A percentile compares a stretch with the other conserved stretches of the same genome.
Conservation (phyloP, 345 rosid species). For the Eucalyptus cloeziana region DNA sequence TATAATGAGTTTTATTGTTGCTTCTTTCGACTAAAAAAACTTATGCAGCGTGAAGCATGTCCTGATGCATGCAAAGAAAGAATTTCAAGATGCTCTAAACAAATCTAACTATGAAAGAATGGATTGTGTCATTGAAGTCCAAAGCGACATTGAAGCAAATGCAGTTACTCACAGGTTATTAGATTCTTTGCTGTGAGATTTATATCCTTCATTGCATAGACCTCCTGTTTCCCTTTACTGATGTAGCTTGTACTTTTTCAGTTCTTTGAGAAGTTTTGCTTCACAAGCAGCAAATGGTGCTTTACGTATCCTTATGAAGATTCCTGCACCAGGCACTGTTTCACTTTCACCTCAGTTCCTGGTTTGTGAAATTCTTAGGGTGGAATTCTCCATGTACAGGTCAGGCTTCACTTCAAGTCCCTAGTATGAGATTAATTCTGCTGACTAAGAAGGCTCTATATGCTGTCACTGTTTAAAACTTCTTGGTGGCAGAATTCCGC, state of each 20-base stretch:
- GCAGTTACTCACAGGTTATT: conserved; percentile 66
- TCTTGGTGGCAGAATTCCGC: conserved; percentile 41
- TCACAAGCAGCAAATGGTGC: conserved; percentile 48
- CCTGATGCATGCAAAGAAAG: conserved; percentile 52
- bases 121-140: conserved; percentile 77
- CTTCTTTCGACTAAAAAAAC: background rate
- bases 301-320: conserved; percentile 23
- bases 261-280: conserved; percentile 51
- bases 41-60: conserved; percentile 61
- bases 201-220: background rate
- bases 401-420: conserved; percentile 5
- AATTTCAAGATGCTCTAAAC: conserved; percentile 60
- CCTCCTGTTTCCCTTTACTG: conserved; percentile 5
- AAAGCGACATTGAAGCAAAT: conserved; percentile 64
- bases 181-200: background rate
- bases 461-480: background rate
- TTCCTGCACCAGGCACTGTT: conserved; percentile 8
- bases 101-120: conserved; percentile 25
- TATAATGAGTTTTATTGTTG: background rate
- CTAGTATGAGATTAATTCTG: background rate
- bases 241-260: conserved; percentile 20
- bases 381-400: conserved; percentile 69
- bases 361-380: conserved; percentile 29
- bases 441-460: background rate
- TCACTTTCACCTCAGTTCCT: conserved; percentile 11